phyloP scores from a whole-genome alignment of 768 basidiomycete genomes.

The Hericium coralloides region DNA sequence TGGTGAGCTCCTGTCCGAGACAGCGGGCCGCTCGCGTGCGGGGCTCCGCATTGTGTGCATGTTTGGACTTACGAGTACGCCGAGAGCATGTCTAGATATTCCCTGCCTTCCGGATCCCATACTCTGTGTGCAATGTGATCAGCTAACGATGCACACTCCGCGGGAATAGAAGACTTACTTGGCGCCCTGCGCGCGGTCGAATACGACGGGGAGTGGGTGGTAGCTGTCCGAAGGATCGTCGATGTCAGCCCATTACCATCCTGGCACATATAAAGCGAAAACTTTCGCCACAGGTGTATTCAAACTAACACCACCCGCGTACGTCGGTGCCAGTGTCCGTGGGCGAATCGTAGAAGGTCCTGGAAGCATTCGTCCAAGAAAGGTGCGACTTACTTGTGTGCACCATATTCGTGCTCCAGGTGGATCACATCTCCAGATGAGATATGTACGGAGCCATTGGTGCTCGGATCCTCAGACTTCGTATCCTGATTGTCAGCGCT shows the following conservation, averaged over 20 bases:
- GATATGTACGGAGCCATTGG: conserved; percentile 19
- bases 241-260: neutral
- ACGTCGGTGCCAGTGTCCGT: neutral
- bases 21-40: neutral
- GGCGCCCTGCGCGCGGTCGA: conserved; percentile 83
- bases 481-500: neutral
- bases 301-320: neutral
- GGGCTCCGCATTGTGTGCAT: neutral
- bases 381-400: conserved; percentile 70
- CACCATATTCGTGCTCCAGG: conserved; percentile 74
- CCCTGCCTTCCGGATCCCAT: conserved; percentile 91
- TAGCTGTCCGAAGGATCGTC: conserved; percentile 57
- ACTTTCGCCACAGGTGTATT: too few species aligned
- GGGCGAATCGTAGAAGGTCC: neutral
- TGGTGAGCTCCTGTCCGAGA: neutral
- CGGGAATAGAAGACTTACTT: conserved; percentile 55
- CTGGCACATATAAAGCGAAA: neutral
- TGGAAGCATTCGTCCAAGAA: neutral
- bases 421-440: conserved; percentile 66
- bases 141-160: conserved; percentile 8
- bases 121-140: conserved; percentile 35
- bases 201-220: conserved; percentile 91
- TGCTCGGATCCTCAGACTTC: too few species aligned
- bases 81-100: conserved; percentile 97
- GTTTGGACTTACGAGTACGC: conserved; percentile 78